phyloP scores from a whole-genome alignment of 768 basidiomycete species.

The Lentinula detonsa region DNA sequence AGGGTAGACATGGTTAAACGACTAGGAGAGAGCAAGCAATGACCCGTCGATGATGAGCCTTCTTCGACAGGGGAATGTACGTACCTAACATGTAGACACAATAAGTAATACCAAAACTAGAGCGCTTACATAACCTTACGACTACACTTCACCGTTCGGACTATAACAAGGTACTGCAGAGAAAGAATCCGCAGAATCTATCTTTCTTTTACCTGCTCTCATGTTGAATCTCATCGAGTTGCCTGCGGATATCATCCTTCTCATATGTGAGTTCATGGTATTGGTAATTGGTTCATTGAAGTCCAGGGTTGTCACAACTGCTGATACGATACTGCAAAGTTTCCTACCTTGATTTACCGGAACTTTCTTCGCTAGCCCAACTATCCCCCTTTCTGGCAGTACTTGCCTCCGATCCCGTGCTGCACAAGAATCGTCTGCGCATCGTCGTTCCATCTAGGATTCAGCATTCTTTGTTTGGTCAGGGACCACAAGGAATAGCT shows the following conservation, averaged over 20 bases:
- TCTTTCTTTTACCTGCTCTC: background rate
- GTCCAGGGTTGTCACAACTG: background rate
- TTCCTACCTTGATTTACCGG: slow-evolving; percentile 69
- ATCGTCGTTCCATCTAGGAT: slow-evolving; percentile 65
- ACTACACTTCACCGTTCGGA: no score
- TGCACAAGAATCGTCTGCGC: slow-evolving; percentile 56
- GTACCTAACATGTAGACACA: no score
- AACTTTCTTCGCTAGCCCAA: slow-evolving; percentile 49
- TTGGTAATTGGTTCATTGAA: background rate
- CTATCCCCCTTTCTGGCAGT: slow-evolving; percentile 39
- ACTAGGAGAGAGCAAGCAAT: background rate
- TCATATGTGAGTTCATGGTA: slow-evolving; percentile 41
- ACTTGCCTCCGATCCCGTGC: slow-evolving; percentile 54
- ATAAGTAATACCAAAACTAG: no score
- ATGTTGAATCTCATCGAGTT: slow-evolving; percentile 26
- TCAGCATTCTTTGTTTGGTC: slow-evolving; percentile 57
- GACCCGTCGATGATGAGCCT: no score
- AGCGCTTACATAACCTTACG: no score
- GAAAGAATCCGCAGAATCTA: no score
- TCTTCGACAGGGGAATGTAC: no score
- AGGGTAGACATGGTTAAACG: slow-evolving; percentile 20
- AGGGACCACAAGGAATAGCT: slow-evolving; percentile 45
- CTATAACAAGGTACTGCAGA: no score
- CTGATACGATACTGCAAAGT: slow-evolving; percentile 29
- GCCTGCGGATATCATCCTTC: slow-evolving; percentile 51